Conservation (phyloP, 2,329 filamentous ascomycete genomes). For the Herpomyces periplanetae region DNA sequence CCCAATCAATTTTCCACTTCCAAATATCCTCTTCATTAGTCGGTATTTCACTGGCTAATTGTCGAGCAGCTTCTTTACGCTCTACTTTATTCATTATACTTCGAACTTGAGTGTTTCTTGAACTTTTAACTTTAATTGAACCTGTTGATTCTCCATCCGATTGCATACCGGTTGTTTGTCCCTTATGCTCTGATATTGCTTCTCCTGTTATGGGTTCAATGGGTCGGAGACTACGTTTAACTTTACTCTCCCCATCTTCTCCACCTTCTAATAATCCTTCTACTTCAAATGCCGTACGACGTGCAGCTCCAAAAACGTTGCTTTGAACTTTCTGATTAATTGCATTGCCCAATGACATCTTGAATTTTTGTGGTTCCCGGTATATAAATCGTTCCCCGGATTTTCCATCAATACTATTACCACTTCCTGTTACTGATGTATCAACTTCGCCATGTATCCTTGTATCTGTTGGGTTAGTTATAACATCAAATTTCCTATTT, state of each 20-base stretch:
- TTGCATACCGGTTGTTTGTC: too few species aligned
- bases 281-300: conserved; percentile 62
- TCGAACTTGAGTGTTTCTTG: too few species aligned
- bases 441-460: too few species aligned
- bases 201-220: conserved; percentile 37
- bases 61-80: conserved; percentile 33
- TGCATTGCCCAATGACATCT: conserved; percentile 50
- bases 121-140: too few species aligned
- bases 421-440: too few species aligned
- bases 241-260: conserved; percentile 24
- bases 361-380: conserved; percentile 33
- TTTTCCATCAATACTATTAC: too few species aligned
- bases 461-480: conserved; percentile 38
- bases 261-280: conserved; percentile 83
- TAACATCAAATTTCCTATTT: conserved; percentile 34
- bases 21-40: conserved; percentile 51
- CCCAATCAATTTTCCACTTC: conserved; percentile 77
- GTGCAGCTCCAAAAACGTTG: conserved; percentile 14
- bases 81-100: conserved; percentile 75
- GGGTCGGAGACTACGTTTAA: conserved; percentile 32
- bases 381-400: conserved; percentile 1
- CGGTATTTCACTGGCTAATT: conserved; percentile 62
- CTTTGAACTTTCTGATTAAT: conserved; percentile 29
- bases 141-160: too few species aligned
- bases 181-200: conserved; percentile 20